phyloP scores from a whole-genome alignment of 1,139 yeast species.

The Lodderomyces pseudojiufengensis region DNA sequence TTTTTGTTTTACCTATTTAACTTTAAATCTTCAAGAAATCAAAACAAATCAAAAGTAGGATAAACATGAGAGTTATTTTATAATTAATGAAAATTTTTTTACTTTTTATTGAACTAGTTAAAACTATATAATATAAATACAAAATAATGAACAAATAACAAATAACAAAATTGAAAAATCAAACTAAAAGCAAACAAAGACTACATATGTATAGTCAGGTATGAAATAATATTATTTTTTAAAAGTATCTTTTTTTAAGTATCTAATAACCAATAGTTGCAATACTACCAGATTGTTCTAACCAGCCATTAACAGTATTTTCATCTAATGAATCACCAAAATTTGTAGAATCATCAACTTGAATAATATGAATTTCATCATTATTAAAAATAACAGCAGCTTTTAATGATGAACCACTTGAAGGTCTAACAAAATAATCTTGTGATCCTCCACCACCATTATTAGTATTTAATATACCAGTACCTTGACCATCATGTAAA shows the following conservation, averaged over 20 bases:
- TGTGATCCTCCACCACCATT: conserved; percentile 82
- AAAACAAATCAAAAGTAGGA: too few relatives aligned
- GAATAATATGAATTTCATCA: conserved; percentile 53
- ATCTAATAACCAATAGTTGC: conserved; percentile 20
- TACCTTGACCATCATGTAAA: conserved; percentile 84
- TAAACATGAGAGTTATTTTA: too few relatives aligned
- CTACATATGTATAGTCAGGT: conserved; percentile 2
- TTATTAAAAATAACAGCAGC: conserved; percentile 82
- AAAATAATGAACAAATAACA: conserved; percentile 1
- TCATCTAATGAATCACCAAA: conserved; percentile 55
- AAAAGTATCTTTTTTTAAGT: too few relatives aligned
- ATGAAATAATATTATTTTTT: too few relatives aligned
- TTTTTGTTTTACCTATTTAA: too few relatives aligned
- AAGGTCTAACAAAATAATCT: conserved; percentile 86
- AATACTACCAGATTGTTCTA: conserved; percentile 44
- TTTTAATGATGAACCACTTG: conserved; percentile 62
- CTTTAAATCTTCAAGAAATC: too few relatives aligned
- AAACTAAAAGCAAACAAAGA: not conserved
- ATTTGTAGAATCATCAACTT: conserved; percentile 42
- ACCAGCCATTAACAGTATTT: conserved; percentile 56
- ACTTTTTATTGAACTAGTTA: too few relatives aligned
- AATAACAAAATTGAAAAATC: too few relatives aligned
- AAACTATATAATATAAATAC: too few relatives aligned
- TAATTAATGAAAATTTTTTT: too few relatives aligned
- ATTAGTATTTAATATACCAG: conserved; percentile 35